Evolutionary conservation across 495 filamentous ascomycete species (phyloP), one percentile per base, ranked within the genome.

Genomic region (Chaetomium cochliodes): DNA sequence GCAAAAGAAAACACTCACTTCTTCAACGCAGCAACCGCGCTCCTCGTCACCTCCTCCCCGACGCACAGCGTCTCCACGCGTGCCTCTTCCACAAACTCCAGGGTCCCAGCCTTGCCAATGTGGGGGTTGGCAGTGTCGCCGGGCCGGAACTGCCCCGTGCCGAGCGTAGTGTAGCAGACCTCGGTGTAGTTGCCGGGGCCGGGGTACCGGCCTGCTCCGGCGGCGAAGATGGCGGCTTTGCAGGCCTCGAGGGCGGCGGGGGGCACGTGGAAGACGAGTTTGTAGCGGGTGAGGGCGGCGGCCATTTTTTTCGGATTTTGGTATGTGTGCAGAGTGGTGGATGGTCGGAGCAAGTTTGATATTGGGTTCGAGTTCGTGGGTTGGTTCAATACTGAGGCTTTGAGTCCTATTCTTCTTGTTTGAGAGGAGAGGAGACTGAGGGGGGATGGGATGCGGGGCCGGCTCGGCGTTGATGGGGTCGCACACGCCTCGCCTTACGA

Each of bases 141-240:
- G 1, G 76, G 77, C 0, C 76, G 74, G 52, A 79, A 91, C 66
- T 89, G 87, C 3, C 84, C 84, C 0, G 75, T 84, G 7, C 86
- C 88, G 7, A 76, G 65, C 4, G 78, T 70, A 16, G 80, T 79
- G 73, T 80, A 90, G 71, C 82, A 83, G 73, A 80, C 85, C 62
- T 89, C 81, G 5, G 80, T 86, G 76, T 90, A 90, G 64, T 83
- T 82, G 25, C 83, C 84, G 11, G 66, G 28, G 0, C 80, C 81
- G 2, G 86, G 86, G 65, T 84, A 86, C 5, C 78, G 75, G 0
- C 88, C 88, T 3, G 85, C 87, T 15, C 87, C 87, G 0, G 87
- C 83, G 20, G 80, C 79, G 69, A 90, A 90, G 61, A 90, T 80
- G 56, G 86, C 87, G 0, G 74, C 59, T 69, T 90, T 89, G 73